Evolutionary conservation across 106 monocot genomes (phyloP).

Genomic region (Acorus calamus): DNA sequence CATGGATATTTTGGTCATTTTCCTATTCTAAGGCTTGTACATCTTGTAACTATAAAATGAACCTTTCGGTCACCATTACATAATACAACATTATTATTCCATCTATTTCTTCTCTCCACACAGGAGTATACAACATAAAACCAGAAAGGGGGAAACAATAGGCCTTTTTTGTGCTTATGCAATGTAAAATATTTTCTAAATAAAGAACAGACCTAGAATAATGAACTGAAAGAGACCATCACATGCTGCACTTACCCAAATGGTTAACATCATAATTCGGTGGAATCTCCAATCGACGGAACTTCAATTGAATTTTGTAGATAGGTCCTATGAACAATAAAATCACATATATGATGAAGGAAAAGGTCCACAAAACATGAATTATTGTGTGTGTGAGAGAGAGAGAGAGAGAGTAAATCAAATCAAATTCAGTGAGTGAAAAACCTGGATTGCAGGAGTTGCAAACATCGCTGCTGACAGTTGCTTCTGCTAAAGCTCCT

Average conservation of each 20-base stretch:
- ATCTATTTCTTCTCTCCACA: no score
- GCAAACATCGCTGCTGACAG: conserved; percentile 74
- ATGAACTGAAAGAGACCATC: no score
- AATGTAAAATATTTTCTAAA: no score
- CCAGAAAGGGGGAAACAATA: no score
- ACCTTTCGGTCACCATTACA: no score
- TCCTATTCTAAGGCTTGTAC: no score
- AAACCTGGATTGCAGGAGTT: conserved; percentile 76
- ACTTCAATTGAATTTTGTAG: conserved; percentile 79
- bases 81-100: no score
- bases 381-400: background rate
- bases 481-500: conserved; percentile 75
- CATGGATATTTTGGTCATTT: no score
- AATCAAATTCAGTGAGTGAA: background rate
- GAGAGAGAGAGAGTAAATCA: background rate
- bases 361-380: background rate
- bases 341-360: background rate
- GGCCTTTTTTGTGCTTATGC: no score
- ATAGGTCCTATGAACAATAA: conserved; percentile 59
- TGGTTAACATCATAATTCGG: conserved; percentile 87
- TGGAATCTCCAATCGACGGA: conserved; percentile 84
- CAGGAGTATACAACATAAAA: no score
- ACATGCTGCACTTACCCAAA: conserved; percentile 39
- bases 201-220: no score
- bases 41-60: no score